A percentile compares a stretch with the other conserved stretches of the same genome.
Evolutionary conservation across 352 stramenopile genomes (phyloP).

Genomic region (Pythium myriotylum): DNA sequence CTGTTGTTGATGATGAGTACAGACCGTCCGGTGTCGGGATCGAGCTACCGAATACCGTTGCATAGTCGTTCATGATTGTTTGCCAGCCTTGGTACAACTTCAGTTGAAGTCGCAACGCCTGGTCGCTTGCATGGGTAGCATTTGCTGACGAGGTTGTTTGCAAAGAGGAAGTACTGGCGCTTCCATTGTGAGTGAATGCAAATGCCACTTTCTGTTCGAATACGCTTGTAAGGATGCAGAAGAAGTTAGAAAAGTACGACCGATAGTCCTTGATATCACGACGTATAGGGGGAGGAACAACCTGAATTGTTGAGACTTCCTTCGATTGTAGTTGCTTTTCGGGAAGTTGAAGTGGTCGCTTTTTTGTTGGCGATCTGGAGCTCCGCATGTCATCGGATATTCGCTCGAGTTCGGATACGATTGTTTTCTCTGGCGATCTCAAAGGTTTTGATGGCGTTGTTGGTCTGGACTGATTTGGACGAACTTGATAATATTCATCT

Average conservation of each 20-base stretch:
- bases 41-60: constrained; percentile 73
- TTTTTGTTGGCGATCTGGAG: background rate
- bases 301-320: background rate
- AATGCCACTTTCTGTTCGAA: constrained; percentile 51
- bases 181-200: constrained; percentile 13
- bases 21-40: constrained; percentile 22
- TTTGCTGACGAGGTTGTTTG: background rate
- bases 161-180: constrained; percentile 7
- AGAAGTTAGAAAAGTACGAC: constrained; percentile 67
- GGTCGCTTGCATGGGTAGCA: constrained; percentile 30
- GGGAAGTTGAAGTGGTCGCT: background rate
- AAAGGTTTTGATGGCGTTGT: too few relatives aligned
- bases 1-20: constrained; percentile 30
- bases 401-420: background rate
- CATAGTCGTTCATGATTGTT: constrained; percentile 87
- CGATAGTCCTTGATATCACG: constrained; percentile 55
- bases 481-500: background rate
- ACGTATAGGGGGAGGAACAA: constrained; percentile 9
- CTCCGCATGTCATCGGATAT: background rate
- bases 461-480: background rate
- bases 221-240: constrained; percentile 75
- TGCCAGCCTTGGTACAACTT: constrained; percentile 85
- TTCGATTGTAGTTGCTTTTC: background rate
- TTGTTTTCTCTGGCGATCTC: too few relatives aligned
- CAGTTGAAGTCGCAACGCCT: constrained; percentile 64